phyloP scores from a whole-genome alignment of 257 asterid species.

The Solanum corneliomulleri region DNA sequence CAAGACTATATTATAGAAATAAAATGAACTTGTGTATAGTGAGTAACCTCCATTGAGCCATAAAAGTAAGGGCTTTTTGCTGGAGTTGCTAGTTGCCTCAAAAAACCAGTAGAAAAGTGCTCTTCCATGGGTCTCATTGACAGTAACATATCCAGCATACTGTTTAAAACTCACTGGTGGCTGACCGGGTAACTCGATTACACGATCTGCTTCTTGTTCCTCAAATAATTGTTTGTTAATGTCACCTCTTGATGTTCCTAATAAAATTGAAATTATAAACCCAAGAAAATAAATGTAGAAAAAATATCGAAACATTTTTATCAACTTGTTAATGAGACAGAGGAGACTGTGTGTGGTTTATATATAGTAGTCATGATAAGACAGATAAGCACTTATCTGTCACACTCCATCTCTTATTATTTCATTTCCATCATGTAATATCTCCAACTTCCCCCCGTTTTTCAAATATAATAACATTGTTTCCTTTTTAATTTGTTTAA shows the following conservation, averaged over 20 bases:
- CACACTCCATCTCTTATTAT: neutral
- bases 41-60: slow-evolving; percentile 77
- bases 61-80: slow-evolving; percentile 40
- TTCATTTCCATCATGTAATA: neutral
- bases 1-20: neutral
- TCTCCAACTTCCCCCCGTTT: neutral
- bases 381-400: slow-evolving; percentile 12
- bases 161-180: slow-evolving; percentile 55
- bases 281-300: neutral
- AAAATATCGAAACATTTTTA: neutral
- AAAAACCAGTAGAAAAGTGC: slow-evolving; percentile 83
- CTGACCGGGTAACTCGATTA: slow-evolving; percentile 52
- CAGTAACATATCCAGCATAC: slow-evolving; percentile 65
- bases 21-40: neutral
- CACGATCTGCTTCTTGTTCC: slow-evolving; percentile 47
- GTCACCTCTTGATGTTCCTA: neutral
- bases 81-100: slow-evolving; percentile 37
- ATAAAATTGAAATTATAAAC: neutral
- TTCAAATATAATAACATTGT: no score
- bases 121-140: slow-evolving; percentile 52
- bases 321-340: neutral
- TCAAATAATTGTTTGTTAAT: neutral
- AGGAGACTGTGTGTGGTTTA: slow-evolving; percentile 1
- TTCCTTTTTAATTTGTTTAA: no score
- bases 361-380: slow-evolving; percentile 2